Base-by-base conservation (phyloP, 768 basidiomycete genomes). In the Symmetrospora coprosmae region DNA sequence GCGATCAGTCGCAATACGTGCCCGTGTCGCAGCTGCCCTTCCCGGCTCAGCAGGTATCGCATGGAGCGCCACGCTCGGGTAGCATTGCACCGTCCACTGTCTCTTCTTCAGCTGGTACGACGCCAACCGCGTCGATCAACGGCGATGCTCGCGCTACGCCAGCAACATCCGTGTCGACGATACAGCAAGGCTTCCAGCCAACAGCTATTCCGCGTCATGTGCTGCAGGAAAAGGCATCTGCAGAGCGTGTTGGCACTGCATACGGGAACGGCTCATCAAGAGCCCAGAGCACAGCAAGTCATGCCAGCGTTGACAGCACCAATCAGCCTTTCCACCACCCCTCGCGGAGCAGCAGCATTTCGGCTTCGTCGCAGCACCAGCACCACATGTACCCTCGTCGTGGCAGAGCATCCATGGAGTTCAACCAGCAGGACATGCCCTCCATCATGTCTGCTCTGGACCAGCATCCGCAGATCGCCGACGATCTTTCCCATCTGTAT, bases 391-490 rank as follows among this genome's bases (percentile, higher is more conserved):
- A 31, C 31, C 27, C 31, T 31, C 55, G 40, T 4, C 41, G n/a
- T n/a, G n/a, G n/a, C n/a, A n/a, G n/a, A n/a, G n/a, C n/a, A n/a
- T n/a, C n/a, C 3, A 25, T 38, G 41, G 6, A 43, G 41, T 31
- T 28, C 23, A 16, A 47, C 37, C 41, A 39, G 43, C 25, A 30
- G n/a, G 55, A 58, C 16, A 58, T 58, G 55, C 55, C 55, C 3
- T 30, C 27, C 40, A 58, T 58, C 4, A 43, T 58, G 41, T 45
- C 55, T 38, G 55, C 55, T 6, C 21, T 58, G 7, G 55, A 46
- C 14, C 19, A 19, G 4, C 7, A 19, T 6, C 17, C 21, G 7
- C 11, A 41, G 16, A 7, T 35, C 14, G 43, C 21, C 14, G 55
- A 58, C 37, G 41, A 58, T 47, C 23, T 55, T 37, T 50, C 49